Evolutionary conservation across 805 yeast species (phyloP).

Genomic region (Yarrowia porcina): DNA sequence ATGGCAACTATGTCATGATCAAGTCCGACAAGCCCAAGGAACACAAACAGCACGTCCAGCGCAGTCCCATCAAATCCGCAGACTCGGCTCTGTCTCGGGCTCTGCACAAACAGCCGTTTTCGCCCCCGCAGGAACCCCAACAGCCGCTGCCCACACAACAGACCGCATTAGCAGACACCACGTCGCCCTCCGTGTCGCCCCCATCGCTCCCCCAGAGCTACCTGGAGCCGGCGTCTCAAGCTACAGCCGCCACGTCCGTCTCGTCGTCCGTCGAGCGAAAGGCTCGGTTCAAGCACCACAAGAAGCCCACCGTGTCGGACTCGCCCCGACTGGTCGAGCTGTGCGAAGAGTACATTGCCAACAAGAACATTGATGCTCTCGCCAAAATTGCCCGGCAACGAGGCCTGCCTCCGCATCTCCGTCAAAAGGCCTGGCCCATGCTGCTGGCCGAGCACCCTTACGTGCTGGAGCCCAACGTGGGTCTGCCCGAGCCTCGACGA

Average conservation of each 20-base stretch:
- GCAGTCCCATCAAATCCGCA: conserved; percentile 20
- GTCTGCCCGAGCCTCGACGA: conserved; percentile 48
- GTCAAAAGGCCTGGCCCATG: conserved; percentile 82
- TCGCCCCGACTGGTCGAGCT: conserved; percentile 51
- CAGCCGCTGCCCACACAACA: background rate
- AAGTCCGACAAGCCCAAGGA: conserved; percentile 22
- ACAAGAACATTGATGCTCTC: conserved; percentile 66
- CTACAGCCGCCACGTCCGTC: conserved; percentile 12
- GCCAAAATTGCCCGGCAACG: conserved; percentile 77
- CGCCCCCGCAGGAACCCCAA: conserved; percentile 20
- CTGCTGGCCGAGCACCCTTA: conserved; percentile 79
- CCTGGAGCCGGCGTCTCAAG: conserved; percentile 4
- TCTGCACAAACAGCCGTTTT: conserved; percentile 21
- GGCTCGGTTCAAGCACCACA: conserved; percentile 37
- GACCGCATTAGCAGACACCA: background rate
- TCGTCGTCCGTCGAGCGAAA: conserved; percentile 16
- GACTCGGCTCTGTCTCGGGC: conserved; percentile 25
- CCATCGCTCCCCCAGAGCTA: conserved; percentile 23
- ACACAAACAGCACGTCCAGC: background rate
- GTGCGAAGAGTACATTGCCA: conserved; percentile 53
- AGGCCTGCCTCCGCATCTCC: conserved; percentile 79
- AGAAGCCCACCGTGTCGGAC: conserved; percentile 46
- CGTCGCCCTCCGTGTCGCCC: conserved; percentile 16
- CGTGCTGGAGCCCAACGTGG: conserved; percentile 69
- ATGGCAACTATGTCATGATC: conserved; percentile 25